Conservation (phyloP, 768 basidiomycete genomes). For the Xanthoconium purpureum region DNA sequence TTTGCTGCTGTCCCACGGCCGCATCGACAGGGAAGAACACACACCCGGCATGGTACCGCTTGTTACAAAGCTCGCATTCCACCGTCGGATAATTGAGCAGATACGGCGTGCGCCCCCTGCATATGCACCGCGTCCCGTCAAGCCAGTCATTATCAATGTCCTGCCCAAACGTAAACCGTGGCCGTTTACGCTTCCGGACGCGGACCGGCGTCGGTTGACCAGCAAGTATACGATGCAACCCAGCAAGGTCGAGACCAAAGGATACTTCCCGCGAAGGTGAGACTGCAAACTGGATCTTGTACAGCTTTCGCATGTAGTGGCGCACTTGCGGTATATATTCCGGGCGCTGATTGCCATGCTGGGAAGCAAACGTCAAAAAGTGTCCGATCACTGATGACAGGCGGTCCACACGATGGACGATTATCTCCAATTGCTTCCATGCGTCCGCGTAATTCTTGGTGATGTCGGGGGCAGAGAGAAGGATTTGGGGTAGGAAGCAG, state of each 20-base stretch:
- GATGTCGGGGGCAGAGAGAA: constrained; percentile 72
- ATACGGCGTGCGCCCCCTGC: constrained; percentile 64
- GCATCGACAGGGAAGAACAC: constrained; percentile 64
- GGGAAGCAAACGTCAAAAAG: constrained; percentile 71
- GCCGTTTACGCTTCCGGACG: constrained; percentile 55
- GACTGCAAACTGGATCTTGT: constrained; percentile 86
- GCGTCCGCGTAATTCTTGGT: constrained; percentile 76
- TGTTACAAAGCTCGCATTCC: constrained; percentile 63
- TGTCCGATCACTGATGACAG: constrained; percentile 73
- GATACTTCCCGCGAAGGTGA: constrained; percentile 78
- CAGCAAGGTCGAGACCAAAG: constrained; percentile 79
- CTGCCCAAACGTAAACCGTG: constrained; percentile 70
- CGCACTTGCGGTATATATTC: constrained; percentile 81
- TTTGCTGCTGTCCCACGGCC: constrained; percentile 30
- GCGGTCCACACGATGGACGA: constrained; percentile 77
- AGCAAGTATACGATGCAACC: constrained; percentile 77
- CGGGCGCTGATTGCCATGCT: constrained; percentile 65
- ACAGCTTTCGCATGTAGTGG: constrained; percentile 88
- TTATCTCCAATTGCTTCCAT: constrained; percentile 76
- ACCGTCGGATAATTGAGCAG: constrained; percentile 60
- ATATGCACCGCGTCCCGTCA: constrained; percentile 79
- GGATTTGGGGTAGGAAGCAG: constrained; percentile 70
- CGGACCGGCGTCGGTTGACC: constrained; percentile 51
- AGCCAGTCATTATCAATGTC: constrained; percentile 71
- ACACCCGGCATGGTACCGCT: constrained; percentile 69